Evolutionary conservation across 164 flowering plant species (phyloP).

Genomic region (Vitis amurensis): DNA sequence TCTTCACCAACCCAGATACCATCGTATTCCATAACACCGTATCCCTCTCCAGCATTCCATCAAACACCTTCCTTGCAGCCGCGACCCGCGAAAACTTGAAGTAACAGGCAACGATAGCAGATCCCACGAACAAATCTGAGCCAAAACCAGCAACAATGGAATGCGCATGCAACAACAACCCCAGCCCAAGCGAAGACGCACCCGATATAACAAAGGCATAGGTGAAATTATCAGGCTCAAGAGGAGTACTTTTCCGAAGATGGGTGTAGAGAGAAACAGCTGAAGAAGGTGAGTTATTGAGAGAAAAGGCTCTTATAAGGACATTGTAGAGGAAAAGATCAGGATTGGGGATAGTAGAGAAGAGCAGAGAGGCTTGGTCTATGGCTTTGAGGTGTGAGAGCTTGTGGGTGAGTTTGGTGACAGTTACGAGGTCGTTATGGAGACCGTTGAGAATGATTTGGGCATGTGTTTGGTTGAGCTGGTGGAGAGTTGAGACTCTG

Average conservation of each 20-base stretch:
- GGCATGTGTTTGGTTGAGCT: slow-evolving; percentile 69
- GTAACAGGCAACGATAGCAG: slow-evolving; percentile 59
- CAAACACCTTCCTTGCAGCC: slow-evolving; percentile 70
- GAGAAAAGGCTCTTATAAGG: slow-evolving; percentile 58
- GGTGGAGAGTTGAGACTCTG: slow-evolving; percentile 40
- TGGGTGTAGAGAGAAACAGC: slow-evolving; percentile 49
- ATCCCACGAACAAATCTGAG: slow-evolving; percentile 59
- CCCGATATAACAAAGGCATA: slow-evolving; percentile 51
- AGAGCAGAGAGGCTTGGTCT: slow-evolving; percentile 38
- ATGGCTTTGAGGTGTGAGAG: slow-evolving; percentile 48
- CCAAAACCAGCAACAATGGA: slow-evolving; percentile 61
- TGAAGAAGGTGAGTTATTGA: slow-evolving; percentile 31
- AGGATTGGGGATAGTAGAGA: slow-evolving; percentile 34
- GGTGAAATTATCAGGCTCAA: slow-evolving; percentile 71
- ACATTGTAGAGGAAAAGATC: slow-evolving; percentile 71
- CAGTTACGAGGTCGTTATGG: slow-evolving; percentile 41
- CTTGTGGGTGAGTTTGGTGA: slow-evolving; percentile 72
- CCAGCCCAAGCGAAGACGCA: slow-evolving; percentile 41
- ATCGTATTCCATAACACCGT: slow-evolving; percentile 79
- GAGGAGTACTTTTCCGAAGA: slow-evolving; percentile 29
- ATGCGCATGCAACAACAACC: slow-evolving; percentile 52
- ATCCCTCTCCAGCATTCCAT: slow-evolving; percentile 59
- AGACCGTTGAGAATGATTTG: slow-evolving; percentile 59
- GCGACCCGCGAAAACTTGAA: slow-evolving; percentile 40
- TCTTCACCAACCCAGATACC: slow-evolving; percentile 73